These are phyloP conservation scores for Phytophthora tentaculata DNA, from an alignment of 352 stramenopile species.

Conservation along the genomic window DNA sequence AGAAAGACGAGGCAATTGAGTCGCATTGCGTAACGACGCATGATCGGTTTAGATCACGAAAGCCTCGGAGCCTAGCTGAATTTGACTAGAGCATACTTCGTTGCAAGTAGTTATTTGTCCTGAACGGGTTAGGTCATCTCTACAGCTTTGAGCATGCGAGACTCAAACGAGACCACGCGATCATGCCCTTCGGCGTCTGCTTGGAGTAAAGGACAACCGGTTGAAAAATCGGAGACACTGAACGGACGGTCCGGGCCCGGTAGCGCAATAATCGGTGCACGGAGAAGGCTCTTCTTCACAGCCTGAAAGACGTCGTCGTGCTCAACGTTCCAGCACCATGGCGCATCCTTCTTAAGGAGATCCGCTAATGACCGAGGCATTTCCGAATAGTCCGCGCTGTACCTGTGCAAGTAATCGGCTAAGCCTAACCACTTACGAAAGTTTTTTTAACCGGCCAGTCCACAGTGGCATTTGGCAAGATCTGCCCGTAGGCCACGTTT, in stretches of 20 bases:
- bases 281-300: neutral
- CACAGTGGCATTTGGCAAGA: neutral
- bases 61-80: neutral
- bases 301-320: neutral
- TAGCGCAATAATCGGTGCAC: neutral
- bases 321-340: neutral
- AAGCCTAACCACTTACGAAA: neutral
- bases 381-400: neutral
- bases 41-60: neutral
- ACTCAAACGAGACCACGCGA: neutral
- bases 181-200: neutral
- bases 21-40: neutral
- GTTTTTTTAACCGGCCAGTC: neutral
- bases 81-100: neutral
- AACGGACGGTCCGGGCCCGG: neutral
- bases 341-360: neutral
- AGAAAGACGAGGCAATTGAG: neutral
- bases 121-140: neutral
- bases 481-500: neutral
- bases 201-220: neutral
- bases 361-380: neutral
- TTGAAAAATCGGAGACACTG: neutral
- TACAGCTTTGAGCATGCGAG: neutral
- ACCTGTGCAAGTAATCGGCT: neutral
- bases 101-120: neutral